Evolutionary conservation across 176 grass and related monocot species (phyloP), one percentile per base, ranked within the genome.

Genomic region (Aechmea fasciata): DNA sequence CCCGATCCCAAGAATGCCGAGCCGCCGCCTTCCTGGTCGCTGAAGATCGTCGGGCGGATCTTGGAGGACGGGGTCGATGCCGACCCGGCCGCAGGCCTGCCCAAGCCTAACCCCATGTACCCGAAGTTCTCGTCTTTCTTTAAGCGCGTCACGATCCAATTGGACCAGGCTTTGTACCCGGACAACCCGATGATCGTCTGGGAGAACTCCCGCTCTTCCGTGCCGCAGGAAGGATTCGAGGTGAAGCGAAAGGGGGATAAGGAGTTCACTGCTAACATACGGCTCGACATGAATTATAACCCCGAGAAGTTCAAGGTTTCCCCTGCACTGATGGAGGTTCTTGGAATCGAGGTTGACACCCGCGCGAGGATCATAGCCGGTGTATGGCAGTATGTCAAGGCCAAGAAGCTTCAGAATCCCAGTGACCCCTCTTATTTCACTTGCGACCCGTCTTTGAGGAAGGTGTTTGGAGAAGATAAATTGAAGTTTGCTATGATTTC

Each of bases 361-460:
- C 83, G 94, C 2, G 77, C 86, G 1, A 88, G 94, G 52, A 83
- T 97, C 47, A 90, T 97, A 1, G 84, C 94, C 67, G 94, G 89
- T 17, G 75, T 97, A 11, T 97, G 94, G 94, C 94, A 92, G 48
- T 97, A 97, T 69, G 83, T 97, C 18, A 97, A 92, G 55, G 94
- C 86, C 1, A 97, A 97, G 72, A 97, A 97, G 70, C 76, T 97
- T 72, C 94, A 97, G 83, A 87, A 90, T 47, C 86, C 84, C 13
- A 85, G 49, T 49, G 94, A 97, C 61, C 89, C 94, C 23, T 90
- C 94, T 0, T 97, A 75, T 85, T 92, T 97, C 19, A 74, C 71
- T 17, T 97, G 86, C 15, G 94, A 97, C 47, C 82, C 86, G 13
- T 73, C 76, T 53, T 78, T 97, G 81, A 89, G 80, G 74, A 88